Conservation (phyloP, 306 rosid genomes). For the cucumber (Cucumis sativus) region Cucumber_9930_V3 NC_026657.2:38733001-38733500, state of each 20-base stretch:
- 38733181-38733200: constrained; percentile 8
- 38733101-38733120: constrained; percentile 96
- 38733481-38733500: background rate
- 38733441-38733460: background rate
- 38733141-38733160: constrained; percentile 97
- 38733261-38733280: background rate
- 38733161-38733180: constrained; percentile 92
- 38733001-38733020: constrained; percentile 13
- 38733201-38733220: background rate
- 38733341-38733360: background rate
- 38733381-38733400: background rate
- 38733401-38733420: background rate
- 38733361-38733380: background rate
- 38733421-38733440: background rate
- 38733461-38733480: background rate
- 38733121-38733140: constrained; percentile 97
- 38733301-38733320: background rate
- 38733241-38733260: background rate
- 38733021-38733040: constrained; percentile 2
- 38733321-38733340: background rate
- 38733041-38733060: background rate
- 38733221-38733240: background rate
- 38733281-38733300: background rate
- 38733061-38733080: constrained; percentile 84
- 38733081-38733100: constrained; percentile 92